phyloP scores from a whole-genome alignment of 2,329 filamentous ascomycete genomes.

The Xylariales sp. region DNA sequence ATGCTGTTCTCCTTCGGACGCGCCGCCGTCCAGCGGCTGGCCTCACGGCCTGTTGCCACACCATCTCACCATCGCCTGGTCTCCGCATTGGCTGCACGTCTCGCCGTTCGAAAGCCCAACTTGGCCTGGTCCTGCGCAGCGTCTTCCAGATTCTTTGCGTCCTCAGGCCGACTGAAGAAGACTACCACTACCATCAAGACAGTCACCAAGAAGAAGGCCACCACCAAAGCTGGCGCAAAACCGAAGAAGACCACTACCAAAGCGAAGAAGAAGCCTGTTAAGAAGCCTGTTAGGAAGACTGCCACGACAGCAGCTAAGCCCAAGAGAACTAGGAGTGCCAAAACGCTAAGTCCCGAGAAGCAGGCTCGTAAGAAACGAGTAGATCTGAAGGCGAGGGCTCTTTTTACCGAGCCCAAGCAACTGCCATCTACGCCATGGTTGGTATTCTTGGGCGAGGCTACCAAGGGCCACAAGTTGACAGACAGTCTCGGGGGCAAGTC shows the following conservation, averaged over 20 bases:
- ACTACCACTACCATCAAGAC: constrained; percentile 18
- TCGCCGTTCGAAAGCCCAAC: constrained; percentile 1
- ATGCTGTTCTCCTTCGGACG: constrained; percentile 41
- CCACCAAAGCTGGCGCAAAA: constrained; percentile 5
- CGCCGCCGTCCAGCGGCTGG: constrained; percentile 31
- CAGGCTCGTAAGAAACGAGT: constrained; percentile 15
- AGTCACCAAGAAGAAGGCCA: constrained; percentile 20
- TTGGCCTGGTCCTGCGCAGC: constrained; percentile 12
- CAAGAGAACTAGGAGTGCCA: constrained; percentile 17
- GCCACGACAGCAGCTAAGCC: constrained; percentile 16
- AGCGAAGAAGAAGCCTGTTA: constrained; percentile 21
- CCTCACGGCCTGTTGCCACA: constrained; percentile 13
- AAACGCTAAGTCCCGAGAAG: constrained; percentile 18
- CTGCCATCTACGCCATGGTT: constrained; percentile 31
- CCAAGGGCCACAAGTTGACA: constrained; percentile 19
- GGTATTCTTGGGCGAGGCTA: constrained; percentile 30
- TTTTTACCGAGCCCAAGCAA: constrained; percentile 32
- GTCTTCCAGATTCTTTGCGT: constrained; percentile 25
- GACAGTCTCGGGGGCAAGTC: too few species aligned
- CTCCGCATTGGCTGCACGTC: constrained; percentile 1
- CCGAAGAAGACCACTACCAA: constrained; percentile 19
- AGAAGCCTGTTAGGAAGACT: constrained; percentile 18
- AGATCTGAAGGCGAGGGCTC: constrained; percentile 33
- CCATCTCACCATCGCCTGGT: constrained; percentile 17
- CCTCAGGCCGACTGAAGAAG: constrained; percentile 7